phyloP scores from a whole-genome alignment of 495 filamentous ascomycete species.

The Astrocystis sublimbata region DNA sequence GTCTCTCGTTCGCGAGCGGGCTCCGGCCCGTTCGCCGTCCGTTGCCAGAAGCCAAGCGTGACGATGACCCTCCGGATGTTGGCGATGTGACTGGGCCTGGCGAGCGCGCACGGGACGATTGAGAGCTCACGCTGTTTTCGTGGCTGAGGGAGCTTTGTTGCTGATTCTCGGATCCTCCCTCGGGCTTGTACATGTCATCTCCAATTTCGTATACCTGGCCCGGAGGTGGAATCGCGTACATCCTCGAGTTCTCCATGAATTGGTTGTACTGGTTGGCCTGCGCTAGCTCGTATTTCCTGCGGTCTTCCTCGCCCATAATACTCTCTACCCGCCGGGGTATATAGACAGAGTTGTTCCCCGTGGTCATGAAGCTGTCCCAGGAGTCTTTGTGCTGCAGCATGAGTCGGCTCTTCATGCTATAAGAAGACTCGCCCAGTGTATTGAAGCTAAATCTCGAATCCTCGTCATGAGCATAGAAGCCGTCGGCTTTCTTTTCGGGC shows the following conservation, averaged over 20 bases:
- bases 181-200: slow-evolving; percentile 51
- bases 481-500: slow-evolving; percentile 58
- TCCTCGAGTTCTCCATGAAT: slow-evolving; percentile 49
- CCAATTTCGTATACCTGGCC: slow-evolving; percentile 56
- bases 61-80: slow-evolving; percentile 12
- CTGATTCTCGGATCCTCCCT: slow-evolving; percentile 28
- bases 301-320: slow-evolving; percentile 78
- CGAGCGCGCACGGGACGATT: slow-evolving; percentile 26
- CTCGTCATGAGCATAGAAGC: slow-evolving; percentile 64
- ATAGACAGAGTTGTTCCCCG: slow-evolving; percentile 64
- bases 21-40: slow-evolving; percentile 23
- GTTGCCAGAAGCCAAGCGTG: not conserved
- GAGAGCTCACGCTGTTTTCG: slow-evolving; percentile 30
- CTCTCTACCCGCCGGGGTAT: slow-evolving; percentile 78
- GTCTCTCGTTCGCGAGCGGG: slow-evolving; percentile 20
- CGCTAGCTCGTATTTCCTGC: slow-evolving; percentile 67
- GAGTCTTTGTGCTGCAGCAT: slow-evolving; percentile 63
- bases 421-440: slow-evolving; percentile 32
- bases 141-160: slow-evolving; percentile 34
- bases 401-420: slow-evolving; percentile 23
- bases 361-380: slow-evolving; percentile 71
- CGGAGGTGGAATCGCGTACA: slow-evolving; percentile 50
- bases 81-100: slow-evolving; percentile 18
- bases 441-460: slow-evolving; percentile 58
- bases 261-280: slow-evolving; percentile 57